phyloP scores from a whole-genome alignment of 495 filamentous ascomycete genomes.

The Aspergillus ellipticus region DNA sequence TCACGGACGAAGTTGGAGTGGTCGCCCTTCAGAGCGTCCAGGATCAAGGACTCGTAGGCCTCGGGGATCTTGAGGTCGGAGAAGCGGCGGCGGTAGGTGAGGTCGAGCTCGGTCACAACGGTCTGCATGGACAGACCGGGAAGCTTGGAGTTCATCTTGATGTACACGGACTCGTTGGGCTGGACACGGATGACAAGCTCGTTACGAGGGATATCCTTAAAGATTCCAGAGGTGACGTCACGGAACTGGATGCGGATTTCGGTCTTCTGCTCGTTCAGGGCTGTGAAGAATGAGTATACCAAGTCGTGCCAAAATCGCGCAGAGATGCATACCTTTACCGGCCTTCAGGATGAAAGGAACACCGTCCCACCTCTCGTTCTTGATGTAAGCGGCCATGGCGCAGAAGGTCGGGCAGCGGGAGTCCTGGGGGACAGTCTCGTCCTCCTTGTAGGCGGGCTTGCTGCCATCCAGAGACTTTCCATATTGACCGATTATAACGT shows the following conservation, averaged over 20 bases:
- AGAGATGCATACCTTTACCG: constrained; percentile 66
- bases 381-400: constrained; percentile 94
- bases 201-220: constrained; percentile 99
- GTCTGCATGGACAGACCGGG: constrained; percentile 99
- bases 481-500: constrained; percentile 99
- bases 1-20: constrained; percentile 99
- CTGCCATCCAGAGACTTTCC: constrained; percentile 92
- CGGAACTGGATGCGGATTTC: constrained; percentile 99
- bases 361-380: constrained; percentile 99
- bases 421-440: constrained; percentile 96
- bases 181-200: constrained; percentile 99
- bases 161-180: constrained; percentile 99
- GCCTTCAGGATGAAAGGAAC: constrained; percentile 99
- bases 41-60: constrained; percentile 95
- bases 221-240: constrained; percentile 98
- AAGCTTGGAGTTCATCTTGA: constrained; percentile 99
- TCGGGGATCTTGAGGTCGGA: constrained; percentile 99
- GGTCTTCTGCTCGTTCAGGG: constrained; percentile 99
- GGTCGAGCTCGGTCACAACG: constrained; percentile 95
- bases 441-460: constrained; percentile 98
- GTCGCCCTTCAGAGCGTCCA: constrained; percentile 97
- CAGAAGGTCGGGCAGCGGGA: constrained; percentile 98
- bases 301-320: background rate
- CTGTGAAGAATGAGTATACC: constrained; percentile 33
- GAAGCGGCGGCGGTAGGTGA: constrained; percentile 97